A percentile compares a stretch with the other conserved stretches of the same genome.
Conservation (phyloP, 306 rosid genomes). For the Quercus dentata region DNA sequence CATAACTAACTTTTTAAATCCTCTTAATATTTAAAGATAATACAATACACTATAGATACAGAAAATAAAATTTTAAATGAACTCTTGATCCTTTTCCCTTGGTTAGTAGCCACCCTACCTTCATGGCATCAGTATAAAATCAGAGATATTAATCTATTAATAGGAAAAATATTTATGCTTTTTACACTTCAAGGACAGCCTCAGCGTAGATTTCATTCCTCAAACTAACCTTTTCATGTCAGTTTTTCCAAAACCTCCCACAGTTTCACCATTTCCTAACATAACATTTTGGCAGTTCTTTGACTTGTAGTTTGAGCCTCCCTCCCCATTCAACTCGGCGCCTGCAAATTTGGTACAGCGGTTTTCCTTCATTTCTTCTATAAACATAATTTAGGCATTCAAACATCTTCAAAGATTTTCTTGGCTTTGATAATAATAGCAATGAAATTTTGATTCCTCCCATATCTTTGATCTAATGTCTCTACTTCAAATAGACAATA, state of each 20-base stretch:
- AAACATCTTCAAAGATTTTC: not conserved
- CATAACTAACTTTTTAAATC: no score
- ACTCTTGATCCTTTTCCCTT: no score
- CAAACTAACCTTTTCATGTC: constrained; percentile 15
- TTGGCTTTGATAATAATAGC: not conserved
- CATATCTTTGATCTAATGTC: not conserved
- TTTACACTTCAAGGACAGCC: constrained; percentile 32
- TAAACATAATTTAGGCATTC: not conserved
- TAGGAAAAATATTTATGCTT: constrained; percentile 28
- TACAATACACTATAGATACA: no score
- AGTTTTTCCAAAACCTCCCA: constrained; percentile 2
- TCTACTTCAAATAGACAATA: not conserved
- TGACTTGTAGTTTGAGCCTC: not conserved
- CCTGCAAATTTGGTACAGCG: not conserved
- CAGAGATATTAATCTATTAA: constrained; percentile 23
- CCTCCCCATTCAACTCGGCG: not conserved
- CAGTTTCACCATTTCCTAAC: constrained; percentile 12
- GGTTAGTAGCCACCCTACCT: constrained; percentile 17
- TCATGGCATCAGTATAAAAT: constrained; percentile 13
- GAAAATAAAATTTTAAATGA: no score
- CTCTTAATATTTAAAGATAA: no score
- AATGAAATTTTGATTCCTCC: not conserved
- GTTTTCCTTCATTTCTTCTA: not conserved
- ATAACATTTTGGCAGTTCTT: not conserved
- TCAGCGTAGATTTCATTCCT: constrained; percentile 14